Evolutionary conservation across 202 grass and related monocot species (phyloP).

Genomic region (Musa balbisiana): DNA sequence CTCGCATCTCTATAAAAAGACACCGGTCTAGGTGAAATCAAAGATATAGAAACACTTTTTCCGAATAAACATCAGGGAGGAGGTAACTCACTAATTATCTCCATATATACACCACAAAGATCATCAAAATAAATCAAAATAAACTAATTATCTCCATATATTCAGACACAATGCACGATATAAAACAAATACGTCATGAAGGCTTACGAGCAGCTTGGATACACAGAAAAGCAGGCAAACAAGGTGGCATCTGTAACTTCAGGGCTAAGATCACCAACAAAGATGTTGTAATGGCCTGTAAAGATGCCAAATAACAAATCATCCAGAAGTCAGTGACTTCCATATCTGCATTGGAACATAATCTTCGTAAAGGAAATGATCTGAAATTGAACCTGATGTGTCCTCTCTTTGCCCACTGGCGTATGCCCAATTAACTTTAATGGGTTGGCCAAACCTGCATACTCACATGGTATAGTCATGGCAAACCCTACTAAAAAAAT

Average conservation of each 20-base stretch:
- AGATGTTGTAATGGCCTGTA: conserved; percentile 1
- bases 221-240: background rate
- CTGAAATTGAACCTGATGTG: background rate
- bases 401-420: conserved; percentile 10
- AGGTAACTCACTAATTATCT: background rate
- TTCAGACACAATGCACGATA: background rate
- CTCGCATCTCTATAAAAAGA: background rate
- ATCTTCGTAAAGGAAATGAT: background rate
- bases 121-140: background rate
- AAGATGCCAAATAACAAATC: background rate
- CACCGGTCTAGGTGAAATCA: background rate
- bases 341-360: background rate
- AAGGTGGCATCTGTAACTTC: conserved; percentile 10
- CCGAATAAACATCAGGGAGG: background rate
- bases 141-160: background rate
- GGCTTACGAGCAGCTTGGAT: conserved; percentile 15
- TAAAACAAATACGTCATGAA: background rate
- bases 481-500: background rate
- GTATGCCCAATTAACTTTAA: conserved; percentile 6
- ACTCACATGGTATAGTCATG: background rate
- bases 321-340: background rate
- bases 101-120: background rate
- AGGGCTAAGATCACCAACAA: conserved; percentile 16
- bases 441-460: conserved; percentile 2
- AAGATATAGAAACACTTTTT: background rate